Conservation (phyloP, 23 red algal genomes). For the Agarophyton chilense region DNA sequence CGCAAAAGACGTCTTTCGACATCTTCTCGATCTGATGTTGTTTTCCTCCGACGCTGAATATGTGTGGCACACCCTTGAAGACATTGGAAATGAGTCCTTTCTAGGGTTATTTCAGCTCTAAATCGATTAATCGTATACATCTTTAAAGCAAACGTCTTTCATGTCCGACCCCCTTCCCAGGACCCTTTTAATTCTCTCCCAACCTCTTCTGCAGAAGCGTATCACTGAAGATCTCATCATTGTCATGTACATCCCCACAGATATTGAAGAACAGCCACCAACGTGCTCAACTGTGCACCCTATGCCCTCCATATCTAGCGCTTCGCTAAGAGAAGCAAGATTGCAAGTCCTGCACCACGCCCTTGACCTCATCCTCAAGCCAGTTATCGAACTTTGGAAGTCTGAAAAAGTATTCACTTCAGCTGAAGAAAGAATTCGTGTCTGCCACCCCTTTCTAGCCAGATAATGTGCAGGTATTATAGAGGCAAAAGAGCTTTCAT, state of each 20-base stretch:
- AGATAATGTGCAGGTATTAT: neutral
- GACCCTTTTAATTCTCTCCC: conserved; percentile 19
- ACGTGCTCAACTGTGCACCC: neutral
- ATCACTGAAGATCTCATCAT: neutral
- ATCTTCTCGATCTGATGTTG: neutral
- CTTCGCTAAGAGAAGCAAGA: neutral
- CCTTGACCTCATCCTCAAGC: neutral
- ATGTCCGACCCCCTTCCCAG: conserved; percentile 1
- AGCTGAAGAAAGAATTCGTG: neutral
- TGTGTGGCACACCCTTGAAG: neutral
- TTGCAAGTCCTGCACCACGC: neutral
- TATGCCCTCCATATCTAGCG: neutral
- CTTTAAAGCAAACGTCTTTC: conserved; percentile 5
- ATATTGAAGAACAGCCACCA: neutral
- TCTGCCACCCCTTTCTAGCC: neutral
- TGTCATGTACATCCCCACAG: neutral
- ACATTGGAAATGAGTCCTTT: neutral
- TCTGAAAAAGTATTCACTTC: neutral
- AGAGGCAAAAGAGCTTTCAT: neutral
- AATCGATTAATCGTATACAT: conserved; percentile 14
- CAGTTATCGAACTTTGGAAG: neutral
- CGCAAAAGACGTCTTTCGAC: neutral
- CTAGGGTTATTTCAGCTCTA: conserved; percentile 3
- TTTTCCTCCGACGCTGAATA: neutral
- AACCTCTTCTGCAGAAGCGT: neutral